Base-by-base conservation (phyloP, 768 basidiomycete genomes). In the Leccinum rimulosum region DNA sequence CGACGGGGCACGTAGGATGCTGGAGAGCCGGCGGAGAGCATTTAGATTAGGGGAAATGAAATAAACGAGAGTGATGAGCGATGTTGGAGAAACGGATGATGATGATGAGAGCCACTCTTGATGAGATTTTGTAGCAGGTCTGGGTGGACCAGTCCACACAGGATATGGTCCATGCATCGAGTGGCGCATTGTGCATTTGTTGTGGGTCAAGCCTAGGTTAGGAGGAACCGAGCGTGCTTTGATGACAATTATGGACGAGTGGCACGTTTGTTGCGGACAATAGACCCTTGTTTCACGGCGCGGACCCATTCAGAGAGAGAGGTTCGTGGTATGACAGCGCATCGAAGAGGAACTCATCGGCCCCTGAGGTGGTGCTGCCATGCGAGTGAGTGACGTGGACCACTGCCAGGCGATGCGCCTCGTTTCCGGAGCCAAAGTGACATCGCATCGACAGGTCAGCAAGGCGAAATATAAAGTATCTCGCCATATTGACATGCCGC, bases 1-100 rank as follows among this genome's bases (percentile, higher is more conserved):
- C 58, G 61, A 48, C 49, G 62, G 8, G 68, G 68, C 27, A 62
- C 36, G 6, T 60, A 70, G 45, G 64, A 63, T 6, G 55, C 40
- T 52, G 59, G 27, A 50, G 43, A 12, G 11, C 43, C 43, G 19
- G 19, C 11, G n/a, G 43, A 45, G 5, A 22, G 11, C 43, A 45
- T 45, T 45, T 45, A 9, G 45, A 31, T 53, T 31, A 47, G 50
- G 30, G 38, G 38, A 25, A n/a, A 48, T 28, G 49, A 45, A 61
- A 58, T 38, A 33, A 31, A 49, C 40, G 52, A 38, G 9, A 27
- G 43, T 45, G 43, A 22, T 45, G 43, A 19, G 19, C 10, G 11
- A 45, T 19, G 11, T 45, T 5, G 14, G 25, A 28, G 14, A 17
- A 47, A 25, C 25, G 11, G 25, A 6, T 47, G 50, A 50, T 43